phyloP scores from a whole-genome alignment of 495 filamentous ascomycete species.

The Aspergillus nanangensis region DNA sequence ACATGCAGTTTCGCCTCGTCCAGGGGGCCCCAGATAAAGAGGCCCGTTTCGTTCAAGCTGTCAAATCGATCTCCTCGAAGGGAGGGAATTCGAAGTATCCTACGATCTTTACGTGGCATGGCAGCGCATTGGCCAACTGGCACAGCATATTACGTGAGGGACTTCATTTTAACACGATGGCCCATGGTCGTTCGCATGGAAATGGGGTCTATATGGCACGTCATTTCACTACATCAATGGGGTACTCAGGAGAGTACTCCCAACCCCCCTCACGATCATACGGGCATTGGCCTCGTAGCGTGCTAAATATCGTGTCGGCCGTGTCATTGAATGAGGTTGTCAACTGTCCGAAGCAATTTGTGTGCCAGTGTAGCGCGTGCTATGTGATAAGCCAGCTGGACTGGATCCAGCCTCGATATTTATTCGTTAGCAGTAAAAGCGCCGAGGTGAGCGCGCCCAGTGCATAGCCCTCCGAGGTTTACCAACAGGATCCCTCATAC shows the following conservation, averaged over 20 bases:
- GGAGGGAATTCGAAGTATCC: conserved; percentile 43
- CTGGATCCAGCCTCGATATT: conserved; percentile 90
- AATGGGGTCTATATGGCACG: conserved; percentile 78
- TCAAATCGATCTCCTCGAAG: conserved; percentile 35
- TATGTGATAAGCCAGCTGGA: conserved; percentile 73
- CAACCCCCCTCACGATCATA: no score
- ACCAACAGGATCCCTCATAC: conserved; percentile 52
- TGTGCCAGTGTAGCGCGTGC: conserved; percentile 42
- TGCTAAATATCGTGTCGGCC: conserved; percentile 50
- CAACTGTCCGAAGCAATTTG: conserved; percentile 63
- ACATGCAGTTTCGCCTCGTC: conserved; percentile 79
- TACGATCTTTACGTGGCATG: conserved; percentile 82
- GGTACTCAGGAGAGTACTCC: no score
- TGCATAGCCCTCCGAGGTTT: conserved; percentile 29
- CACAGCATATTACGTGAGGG: conserved; percentile 85
- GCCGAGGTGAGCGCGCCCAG: neutral
- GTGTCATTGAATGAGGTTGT: conserved; percentile 88
- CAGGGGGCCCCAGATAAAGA: conserved; percentile 93
- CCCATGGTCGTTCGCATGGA: conserved; percentile 67
- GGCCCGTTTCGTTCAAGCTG: conserved; percentile 64
- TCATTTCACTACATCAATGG: conserved; percentile 49
- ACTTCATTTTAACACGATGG: conserved; percentile 60
- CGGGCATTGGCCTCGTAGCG: conserved; percentile 62
- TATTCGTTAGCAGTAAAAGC: conserved; percentile 56
- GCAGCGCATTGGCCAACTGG: conserved; percentile 76